These are phyloP conservation scores for Tylopilus balloui DNA, from an alignment of 768 basidiomycete genomes.

Conservation along the genomic window DNA sequence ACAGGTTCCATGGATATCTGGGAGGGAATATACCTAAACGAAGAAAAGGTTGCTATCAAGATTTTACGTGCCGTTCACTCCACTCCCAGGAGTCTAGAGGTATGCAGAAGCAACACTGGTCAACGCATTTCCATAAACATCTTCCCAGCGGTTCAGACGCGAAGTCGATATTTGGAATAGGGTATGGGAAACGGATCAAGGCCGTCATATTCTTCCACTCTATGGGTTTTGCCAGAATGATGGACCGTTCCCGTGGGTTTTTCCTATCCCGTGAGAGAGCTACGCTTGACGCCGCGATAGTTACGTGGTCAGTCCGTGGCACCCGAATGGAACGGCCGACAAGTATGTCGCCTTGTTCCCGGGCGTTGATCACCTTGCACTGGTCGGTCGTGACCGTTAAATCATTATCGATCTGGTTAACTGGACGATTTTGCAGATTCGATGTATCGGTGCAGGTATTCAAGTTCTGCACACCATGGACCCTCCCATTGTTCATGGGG, in stretches of 20 bases:
- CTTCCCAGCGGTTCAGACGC: conserved; percentile 43
- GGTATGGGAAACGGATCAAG: conserved; percentile 50
- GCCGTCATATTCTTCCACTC: conserved; percentile 51
- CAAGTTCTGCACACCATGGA: conserved; percentile 47
- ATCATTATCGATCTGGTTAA: neutral
- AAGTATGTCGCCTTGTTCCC: conserved; percentile 43
- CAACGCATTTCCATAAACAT: conserved; percentile 1
- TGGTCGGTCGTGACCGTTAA: conserved; percentile 32
- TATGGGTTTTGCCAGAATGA: conserved; percentile 55
- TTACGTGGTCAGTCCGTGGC: conserved; percentile 59
- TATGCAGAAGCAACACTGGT: conserved; percentile 19
- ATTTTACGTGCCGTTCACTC: conserved; percentile 49
- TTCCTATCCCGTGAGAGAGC: neutral
- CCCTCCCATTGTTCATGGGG: conserved; percentile 51
- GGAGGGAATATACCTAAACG: conserved; percentile 51
- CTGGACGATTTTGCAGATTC: conserved; percentile 34
- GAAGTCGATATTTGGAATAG: conserved; percentile 54
- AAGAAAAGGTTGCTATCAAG: conserved; percentile 56
- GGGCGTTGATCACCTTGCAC: conserved; percentile 38
- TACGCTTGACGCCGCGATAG: conserved; percentile 25
- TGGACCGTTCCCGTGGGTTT: conserved; percentile 50
- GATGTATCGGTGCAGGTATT: conserved; percentile 43
- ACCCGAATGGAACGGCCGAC: conserved; percentile 46
- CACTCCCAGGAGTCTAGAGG: conserved; percentile 41
- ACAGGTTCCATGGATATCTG: conserved; percentile 51